phyloP scores from a whole-genome alignment of 2,329 filamentous ascomycete species.

The Blumeria graminis region DNA sequence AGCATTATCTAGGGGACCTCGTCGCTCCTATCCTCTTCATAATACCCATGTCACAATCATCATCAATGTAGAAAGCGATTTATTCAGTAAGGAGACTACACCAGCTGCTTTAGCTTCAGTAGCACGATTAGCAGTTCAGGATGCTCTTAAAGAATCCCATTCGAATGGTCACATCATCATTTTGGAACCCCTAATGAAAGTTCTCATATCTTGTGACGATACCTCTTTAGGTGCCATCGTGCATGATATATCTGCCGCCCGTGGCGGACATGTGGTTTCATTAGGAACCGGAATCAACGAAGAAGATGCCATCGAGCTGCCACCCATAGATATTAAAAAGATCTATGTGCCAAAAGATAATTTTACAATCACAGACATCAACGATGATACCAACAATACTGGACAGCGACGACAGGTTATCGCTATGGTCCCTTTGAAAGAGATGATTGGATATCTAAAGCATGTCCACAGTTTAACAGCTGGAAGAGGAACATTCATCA shows the following conservation, averaged over 20 bases:
- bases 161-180: constrained; percentile 32
- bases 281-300: constrained; percentile 22
- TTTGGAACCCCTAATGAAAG: constrained; percentile 86
- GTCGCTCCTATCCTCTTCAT: constrained; percentile 57
- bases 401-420: constrained; percentile 39
- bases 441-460: constrained; percentile 89
- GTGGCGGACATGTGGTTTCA: constrained; percentile 51
- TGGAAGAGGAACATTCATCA: constrained; percentile 56
- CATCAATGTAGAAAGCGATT: constrained; percentile 38
- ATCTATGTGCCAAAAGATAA: constrained; percentile 82
- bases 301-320: constrained; percentile 5
- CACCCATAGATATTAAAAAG: constrained; percentile 38
- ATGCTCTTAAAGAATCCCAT: constrained; percentile 39
- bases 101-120: constrained; percentile 43
- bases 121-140: constrained; percentile 40
- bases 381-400: constrained; percentile 23
- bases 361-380: constrained; percentile 27
- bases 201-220: constrained; percentile 69
- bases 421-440: constrained; percentile 75
- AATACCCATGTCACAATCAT: constrained; percentile 45
- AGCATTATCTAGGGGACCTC: constrained; percentile 64
- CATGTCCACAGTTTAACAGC: constrained; percentile 73
- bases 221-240: constrained; percentile 57
- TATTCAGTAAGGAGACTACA: constrained; percentile 42
- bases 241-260: constrained; percentile 51